Evolutionary conservation across 2,329 filamentous ascomycete species (phyloP).

Genomic region (Aspergillus pseudonomiae): DNA sequence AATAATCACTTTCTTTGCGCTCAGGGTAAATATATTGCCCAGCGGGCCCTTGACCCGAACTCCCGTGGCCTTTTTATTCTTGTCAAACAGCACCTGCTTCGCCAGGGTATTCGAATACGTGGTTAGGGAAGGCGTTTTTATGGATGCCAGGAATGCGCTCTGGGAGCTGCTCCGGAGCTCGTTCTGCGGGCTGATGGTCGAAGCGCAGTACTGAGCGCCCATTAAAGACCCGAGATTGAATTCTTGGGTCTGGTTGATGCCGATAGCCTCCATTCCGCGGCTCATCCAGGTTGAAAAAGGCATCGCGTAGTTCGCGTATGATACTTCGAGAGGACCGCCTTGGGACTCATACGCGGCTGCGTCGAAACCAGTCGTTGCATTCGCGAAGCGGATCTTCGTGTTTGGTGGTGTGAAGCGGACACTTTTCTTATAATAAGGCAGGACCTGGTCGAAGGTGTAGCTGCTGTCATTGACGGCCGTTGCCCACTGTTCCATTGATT

Average conservation of each 20-base stretch:
- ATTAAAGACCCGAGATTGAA: conserved; percentile 45
- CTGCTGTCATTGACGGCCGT: conserved; percentile 25
- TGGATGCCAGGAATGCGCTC: conserved; percentile 35
- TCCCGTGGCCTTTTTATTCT: conserved; percentile 45
- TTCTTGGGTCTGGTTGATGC: conserved; percentile 36
- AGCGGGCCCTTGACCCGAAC: conserved; percentile 44
- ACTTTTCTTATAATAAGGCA: conserved; percentile 32
- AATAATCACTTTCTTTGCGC: conserved; percentile 49
- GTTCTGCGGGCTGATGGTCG: conserved; percentile 52
- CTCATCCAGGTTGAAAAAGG: conserved; percentile 38
- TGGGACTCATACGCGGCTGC: conserved; percentile 21
- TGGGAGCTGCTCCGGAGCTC: conserved; percentile 53
- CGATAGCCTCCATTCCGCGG: conserved; percentile 40
- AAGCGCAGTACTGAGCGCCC: conserved; percentile 39
- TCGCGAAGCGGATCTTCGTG: conserved; percentile 14
- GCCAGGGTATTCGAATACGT: conserved; percentile 47
- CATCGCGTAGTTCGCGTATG: conserved; percentile 40
- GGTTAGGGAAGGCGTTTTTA: conserved; percentile 30
- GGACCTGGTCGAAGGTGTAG: conserved; percentile 29
- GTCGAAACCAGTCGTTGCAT: conserved; percentile 26
- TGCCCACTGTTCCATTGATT: conserved; percentile 27
- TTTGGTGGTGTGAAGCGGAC: conserved; percentile 31
- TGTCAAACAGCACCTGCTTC: conserved; percentile 52
- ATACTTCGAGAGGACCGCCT: conserved; percentile 42
- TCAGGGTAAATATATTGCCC: conserved; percentile 47